phyloP scores from a whole-genome alignment of 1,284 basidiomycete genomes.

The Malassezia psittaci region DNA sequence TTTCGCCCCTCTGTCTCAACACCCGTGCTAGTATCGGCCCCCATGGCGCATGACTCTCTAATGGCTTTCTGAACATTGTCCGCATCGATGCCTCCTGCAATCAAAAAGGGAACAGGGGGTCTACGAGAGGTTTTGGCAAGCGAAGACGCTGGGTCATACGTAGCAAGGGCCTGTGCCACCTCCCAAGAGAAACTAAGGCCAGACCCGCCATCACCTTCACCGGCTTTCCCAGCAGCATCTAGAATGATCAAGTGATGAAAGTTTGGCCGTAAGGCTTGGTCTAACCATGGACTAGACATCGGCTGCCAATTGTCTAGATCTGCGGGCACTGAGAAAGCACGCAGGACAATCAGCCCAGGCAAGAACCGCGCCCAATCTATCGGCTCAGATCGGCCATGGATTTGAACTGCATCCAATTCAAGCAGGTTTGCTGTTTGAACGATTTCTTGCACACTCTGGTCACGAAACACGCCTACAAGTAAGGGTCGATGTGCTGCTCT shows the following conservation, averaged over 20 bases:
- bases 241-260: constrained; percentile 41
- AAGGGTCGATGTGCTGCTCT: constrained; percentile 27
- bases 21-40: constrained; percentile 41
- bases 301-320: constrained; percentile 3
- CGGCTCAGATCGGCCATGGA: constrained; percentile 39
- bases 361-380: constrained; percentile 41
- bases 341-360: constrained; percentile 37
- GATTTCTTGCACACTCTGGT: constrained; percentile 40
- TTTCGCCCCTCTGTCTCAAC: constrained; percentile 40
- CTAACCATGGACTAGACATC: constrained; percentile 15
- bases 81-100: constrained; percentile 39
- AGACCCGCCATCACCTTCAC: constrained; percentile 28
- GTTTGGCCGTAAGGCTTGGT: constrained; percentile 29
- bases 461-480: constrained; percentile 44
- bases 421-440: constrained; percentile 23
- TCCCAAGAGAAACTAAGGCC: constrained; percentile 37
- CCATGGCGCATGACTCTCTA: constrained; percentile 19
- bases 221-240: constrained; percentile 26
- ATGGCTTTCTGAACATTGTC: constrained; percentile 35
- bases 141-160: constrained; percentile 18
- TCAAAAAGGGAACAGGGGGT: constrained; percentile 24
- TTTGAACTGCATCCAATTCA: constrained; percentile 39
- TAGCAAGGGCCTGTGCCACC: constrained; percentile 21
- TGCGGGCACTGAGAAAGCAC: constrained; percentile 34
- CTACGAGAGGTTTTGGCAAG: constrained; percentile 17